Conservation (phyloP, 202 grass and related monocot genomes). For the Panicum virgatum region DNA sequence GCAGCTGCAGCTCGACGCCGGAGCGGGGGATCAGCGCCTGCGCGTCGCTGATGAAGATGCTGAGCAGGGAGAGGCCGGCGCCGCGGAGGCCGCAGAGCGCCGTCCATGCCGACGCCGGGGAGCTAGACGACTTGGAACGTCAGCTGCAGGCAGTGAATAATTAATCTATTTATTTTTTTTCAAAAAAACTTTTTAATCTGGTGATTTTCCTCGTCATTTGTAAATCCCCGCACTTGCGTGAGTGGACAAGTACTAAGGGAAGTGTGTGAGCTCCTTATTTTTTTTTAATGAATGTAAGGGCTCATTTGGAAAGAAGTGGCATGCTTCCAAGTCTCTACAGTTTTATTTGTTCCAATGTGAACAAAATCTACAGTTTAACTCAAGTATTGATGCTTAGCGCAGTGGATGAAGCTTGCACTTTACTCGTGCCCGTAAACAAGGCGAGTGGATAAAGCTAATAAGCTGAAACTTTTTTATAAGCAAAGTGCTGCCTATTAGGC, state of each 20-base stretch:
- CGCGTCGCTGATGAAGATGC: conserved; percentile 64
- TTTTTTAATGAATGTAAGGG: conserved; percentile 17
- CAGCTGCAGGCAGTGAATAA: conserved; percentile 33
- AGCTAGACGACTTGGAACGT: conserved; percentile 64
- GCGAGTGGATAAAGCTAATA: conserved; percentile 33
- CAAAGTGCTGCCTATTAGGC: not conserved
- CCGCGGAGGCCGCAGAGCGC: conserved; percentile 27
- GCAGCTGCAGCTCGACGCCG: conserved; percentile 45
- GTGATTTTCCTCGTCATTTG: conserved; percentile 8
- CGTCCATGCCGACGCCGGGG: conserved; percentile 16
- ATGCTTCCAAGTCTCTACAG: not conserved
- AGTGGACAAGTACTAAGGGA: not conserved
- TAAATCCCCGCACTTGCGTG: conserved; percentile 22
- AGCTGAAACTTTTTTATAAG: not conserved
- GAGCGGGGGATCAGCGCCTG: conserved; percentile 43
- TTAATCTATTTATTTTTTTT: not conserved
- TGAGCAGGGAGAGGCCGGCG: conserved; percentile 54
- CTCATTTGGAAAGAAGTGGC: conserved; percentile 11
- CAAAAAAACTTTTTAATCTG: not conserved
- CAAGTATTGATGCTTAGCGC: not conserved
- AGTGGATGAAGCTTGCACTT: conserved; percentile 8
- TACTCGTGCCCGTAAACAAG: not conserved
- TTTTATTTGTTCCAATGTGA: not conserved
- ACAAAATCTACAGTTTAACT: not conserved
- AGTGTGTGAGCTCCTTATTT: conserved; percentile 3